Percentiles rank a stretch among this genome's conserved stretches.
Conservation (phyloP, 495 filamentous ascomycete genomes). For the Aspergillus homomorphus region DNA sequence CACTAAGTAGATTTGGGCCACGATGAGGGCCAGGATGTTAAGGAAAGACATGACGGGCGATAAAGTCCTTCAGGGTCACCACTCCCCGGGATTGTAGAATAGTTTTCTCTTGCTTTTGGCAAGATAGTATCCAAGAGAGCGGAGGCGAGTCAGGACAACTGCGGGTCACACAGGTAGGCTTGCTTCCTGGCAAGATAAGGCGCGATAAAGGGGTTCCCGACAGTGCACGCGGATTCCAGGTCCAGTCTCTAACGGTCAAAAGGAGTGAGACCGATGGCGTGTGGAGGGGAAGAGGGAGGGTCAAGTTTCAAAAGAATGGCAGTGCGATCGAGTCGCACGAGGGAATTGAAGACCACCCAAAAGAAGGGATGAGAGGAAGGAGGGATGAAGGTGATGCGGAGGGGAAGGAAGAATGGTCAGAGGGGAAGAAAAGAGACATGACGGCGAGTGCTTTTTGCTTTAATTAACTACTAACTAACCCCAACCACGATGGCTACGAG, state of each 20-base stretch:
- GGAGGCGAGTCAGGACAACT: conserved; percentile 8
- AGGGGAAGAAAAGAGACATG: conserved; percentile 9
- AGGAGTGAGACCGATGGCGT: conserved; percentile 11
- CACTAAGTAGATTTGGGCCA: conserved; percentile 28
- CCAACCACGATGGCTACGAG: not conserved
- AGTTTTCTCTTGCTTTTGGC: not conserved
- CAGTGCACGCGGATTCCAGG: conserved; percentile 14
- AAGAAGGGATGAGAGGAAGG: conserved; percentile 12
- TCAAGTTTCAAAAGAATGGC: conserved; percentile 31
- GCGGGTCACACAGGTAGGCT: not conserved
- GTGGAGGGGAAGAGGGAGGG: not conserved
- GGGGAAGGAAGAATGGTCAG: conserved; percentile 9
- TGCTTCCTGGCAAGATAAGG: conserved; percentile 14
- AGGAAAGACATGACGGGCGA: conserved; percentile 27
- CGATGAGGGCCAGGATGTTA: conserved; percentile 24
- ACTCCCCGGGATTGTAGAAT: conserved; percentile 7
- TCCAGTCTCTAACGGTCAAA: conserved; percentile 2
- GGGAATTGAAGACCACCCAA: conserved; percentile 17
- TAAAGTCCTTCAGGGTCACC: conserved; percentile 4
- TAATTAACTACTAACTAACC: not conserved
- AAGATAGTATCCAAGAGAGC: not conserved
- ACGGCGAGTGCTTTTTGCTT: conserved; percentile 2
- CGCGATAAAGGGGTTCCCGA: conserved; percentile 9
- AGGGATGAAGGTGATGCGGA: conserved; percentile 13
- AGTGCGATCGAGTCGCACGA: conserved; percentile 34